Evolutionary conservation across 371 early-diverging fungal genomes (phyloP), one percentile per base, ranked within the genome.

Genomic region (Zopfochytrium polystomum): DNA sequence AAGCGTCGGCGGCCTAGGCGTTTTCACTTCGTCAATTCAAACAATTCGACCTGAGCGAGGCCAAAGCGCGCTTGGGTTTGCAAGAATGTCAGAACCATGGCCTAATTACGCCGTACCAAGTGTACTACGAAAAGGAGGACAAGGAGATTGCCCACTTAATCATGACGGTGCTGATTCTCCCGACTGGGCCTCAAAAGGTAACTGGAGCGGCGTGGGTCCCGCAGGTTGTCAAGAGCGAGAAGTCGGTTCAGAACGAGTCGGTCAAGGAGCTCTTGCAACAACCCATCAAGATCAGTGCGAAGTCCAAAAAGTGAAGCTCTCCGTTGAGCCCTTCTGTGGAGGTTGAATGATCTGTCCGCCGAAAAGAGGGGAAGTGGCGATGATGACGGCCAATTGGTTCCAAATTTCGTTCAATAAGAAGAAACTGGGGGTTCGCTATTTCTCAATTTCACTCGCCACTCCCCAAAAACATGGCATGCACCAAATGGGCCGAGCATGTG

Each of bases 121-220:
- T 95, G 30, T 73, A 85, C 72, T 66, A 86, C 80, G 88, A 89
- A 72, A 80, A 86, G 78, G 63, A 80, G 45, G 89, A 83, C 26
- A 91, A 84, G 62, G 60, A 80, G 30, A 87, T 90, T 31, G 93
- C 92, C 29, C 93, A 93, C 72, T 87, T 90, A 74, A 87, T 90
- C 77, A 81, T 89, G 63, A 94, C 96, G 1, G 90, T 87, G 30
- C 75, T 95, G 56, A 75, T 94, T 33, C 78, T 86, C 51, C 79
- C 90, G 32, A 82, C 77, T 51, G 95, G 76, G 0, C 79, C 75
- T 18, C 34, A 76, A 31, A 72, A 73, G 72, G 71, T 75, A 45
- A 73, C 75, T 20, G 54, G 56, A 23, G 58, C 55, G 48, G 56
- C 71, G 9, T 75, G 69, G 69, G 74, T 71, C 50, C 48, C 64